Base-by-base conservation (phyloP, 2,329 filamentous ascomycete species). In the Daldinia sp. region DNA sequence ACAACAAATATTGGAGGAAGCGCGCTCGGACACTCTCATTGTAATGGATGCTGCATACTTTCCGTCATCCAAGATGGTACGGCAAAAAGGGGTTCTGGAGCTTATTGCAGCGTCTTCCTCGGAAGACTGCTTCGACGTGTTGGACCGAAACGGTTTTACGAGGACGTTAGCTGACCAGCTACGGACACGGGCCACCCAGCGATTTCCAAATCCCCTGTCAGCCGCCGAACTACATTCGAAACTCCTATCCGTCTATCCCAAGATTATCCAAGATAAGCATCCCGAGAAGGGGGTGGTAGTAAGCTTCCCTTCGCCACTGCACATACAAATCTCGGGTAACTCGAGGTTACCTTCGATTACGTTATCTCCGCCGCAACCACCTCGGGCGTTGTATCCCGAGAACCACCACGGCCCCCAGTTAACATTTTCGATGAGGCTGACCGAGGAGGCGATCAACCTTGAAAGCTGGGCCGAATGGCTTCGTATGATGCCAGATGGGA, bases 1-100 rank as follows among this genome's bases (percentile, higher is more conserved):
- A 41, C 86, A 89, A 74, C 84, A 85, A 67, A 83, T 84, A 15
- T 79, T 89, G 6, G 87, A 89, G 74, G 85, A 87, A 66, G 85
- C 86, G 1, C 81, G 80, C 33, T 83, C 86, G 2, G 87, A 89
- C 74, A 86, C 84, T 4, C 79, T 89, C 20, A 82, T 89, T 62
- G 79, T 89, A 37, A 87, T 89, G 85, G 87, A 89, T 75, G 83
- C 86, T 5, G 84, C 85, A 0, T 89, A 87, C 73, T 88, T 86
- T 59, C 86, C 86, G 1, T 85, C 85, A 7, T 83, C 84, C 1
- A 84, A 82, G 68, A 83, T 86, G 74, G 79, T 83, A 33, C 84
- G 86, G 5, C 83, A 85, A 59, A 82, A 82, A 55, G 87, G 87
- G 2, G 84, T 88, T 7, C 76, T 89, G 57, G 87, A 89, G 73